Conservation (phyloP, 768 basidiomycete genomes). For the Auricularia sp. region DNA sequence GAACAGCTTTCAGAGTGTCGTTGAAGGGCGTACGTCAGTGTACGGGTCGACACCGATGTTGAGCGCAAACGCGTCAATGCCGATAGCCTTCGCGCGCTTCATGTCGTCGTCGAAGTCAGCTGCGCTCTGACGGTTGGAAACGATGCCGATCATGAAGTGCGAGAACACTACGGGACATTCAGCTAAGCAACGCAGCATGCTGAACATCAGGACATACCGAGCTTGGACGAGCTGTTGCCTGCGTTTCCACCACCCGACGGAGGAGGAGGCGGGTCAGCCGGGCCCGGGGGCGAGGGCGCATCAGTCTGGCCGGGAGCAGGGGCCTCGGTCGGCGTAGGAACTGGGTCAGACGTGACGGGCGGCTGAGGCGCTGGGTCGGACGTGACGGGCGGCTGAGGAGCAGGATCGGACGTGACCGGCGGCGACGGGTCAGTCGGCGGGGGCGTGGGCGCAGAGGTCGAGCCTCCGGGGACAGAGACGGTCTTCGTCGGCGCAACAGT, state of each 20-base stretch:
- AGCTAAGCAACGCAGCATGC: neutral
- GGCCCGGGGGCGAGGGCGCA: slow-evolving; percentile 21
- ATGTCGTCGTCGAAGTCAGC: slow-evolving; percentile 16
- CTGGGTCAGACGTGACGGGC: too few relatives aligned
- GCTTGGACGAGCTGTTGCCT: neutral
- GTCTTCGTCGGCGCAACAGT: neutral
- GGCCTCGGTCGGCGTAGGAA: neutral
- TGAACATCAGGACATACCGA: neutral
- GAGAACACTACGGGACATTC: slow-evolving; percentile 8
- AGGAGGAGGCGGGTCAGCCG: slow-evolving; percentile 14
- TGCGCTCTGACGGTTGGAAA: slow-evolving; percentile 20
- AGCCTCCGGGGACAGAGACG: neutral
- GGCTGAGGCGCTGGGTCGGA: too few relatives aligned
- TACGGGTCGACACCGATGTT: slow-evolving; percentile 47
- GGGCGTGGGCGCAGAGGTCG: neutral
- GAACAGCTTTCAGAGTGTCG: too few relatives aligned
- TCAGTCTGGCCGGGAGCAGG: slow-evolving; percentile 12
- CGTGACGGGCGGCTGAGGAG: neutral
- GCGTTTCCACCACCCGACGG: neutral
- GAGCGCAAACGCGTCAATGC: slow-evolving; percentile 43
- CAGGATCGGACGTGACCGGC: neutral
- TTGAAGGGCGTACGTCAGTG: slow-evolving; percentile 8
- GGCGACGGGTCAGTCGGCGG: too few relatives aligned
- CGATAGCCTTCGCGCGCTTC: slow-evolving; percentile 4
- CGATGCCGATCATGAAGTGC: slow-evolving; percentile 4